phyloP scores from a whole-genome alignment of 805 yeast species.

The Kurtzmaniella cleridarum region DNA sequence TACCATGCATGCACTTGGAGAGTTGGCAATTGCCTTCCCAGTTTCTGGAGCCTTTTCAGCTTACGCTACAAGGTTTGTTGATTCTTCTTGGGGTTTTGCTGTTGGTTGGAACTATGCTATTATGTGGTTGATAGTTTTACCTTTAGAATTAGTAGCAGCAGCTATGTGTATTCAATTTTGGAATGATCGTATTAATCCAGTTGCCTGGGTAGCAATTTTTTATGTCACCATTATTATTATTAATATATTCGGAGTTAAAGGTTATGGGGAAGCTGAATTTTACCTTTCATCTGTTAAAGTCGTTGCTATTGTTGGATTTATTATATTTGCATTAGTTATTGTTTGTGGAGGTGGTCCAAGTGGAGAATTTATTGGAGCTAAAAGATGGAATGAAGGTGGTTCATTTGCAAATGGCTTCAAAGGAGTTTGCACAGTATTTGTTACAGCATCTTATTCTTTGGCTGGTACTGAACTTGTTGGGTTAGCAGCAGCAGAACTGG shows the following conservation, averaged over 20 bases:
- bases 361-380: constrained; percentile 29
- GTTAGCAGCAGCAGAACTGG: constrained; percentile 34
- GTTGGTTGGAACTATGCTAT: constrained; percentile 35
- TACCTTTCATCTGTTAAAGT: constrained; percentile 25
- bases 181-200: constrained; percentile 30
- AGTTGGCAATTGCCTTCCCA: constrained; percentile 47
- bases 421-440: constrained; percentile 33
- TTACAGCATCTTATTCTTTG: constrained; percentile 32
- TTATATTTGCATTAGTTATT: constrained; percentile 29
- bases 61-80: constrained; percentile 32
- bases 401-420: constrained; percentile 35
- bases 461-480: constrained; percentile 37
- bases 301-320: constrained; percentile 31
- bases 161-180: constrained; percentile 32
- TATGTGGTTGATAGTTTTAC: constrained; percentile 34
- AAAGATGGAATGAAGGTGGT: constrained; percentile 27
- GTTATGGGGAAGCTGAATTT: constrained; percentile 35
- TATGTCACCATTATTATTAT: constrained; percentile 23
- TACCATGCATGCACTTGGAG: constrained; percentile 62
- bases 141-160: constrained; percentile 35
- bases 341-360: constrained; percentile 37
- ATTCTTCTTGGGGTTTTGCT: constrained; percentile 36
- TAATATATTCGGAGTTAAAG: constrained; percentile 32
- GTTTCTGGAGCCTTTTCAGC: constrained; percentile 37
- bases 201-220: constrained; percentile 33